Evolutionary conservation across 208 protist genomes (phyloP), one percentile per base, ranked within the genome.

Genomic region (Crithidia brevicula): DNA sequence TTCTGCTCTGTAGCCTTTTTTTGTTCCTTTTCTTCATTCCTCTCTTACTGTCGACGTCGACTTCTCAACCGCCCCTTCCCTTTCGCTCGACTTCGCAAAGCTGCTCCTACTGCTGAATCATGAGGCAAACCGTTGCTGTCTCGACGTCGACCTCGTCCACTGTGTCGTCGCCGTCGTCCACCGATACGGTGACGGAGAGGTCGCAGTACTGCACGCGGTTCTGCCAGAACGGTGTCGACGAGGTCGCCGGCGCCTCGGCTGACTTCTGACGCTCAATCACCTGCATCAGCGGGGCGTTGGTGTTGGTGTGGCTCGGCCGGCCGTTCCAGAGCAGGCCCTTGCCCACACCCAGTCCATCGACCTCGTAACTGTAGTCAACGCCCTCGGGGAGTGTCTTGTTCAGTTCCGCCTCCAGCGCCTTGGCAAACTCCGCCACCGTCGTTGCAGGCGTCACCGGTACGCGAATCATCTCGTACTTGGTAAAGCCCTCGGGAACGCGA

Each of bases 111-210:
- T 82, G 52, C 64, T 86, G 57, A 58, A 93, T 85, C 27, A 76
- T 49, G 15, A 96, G 70, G 53, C 80, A 78, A 46, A 96, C 86
- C 16, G 74, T 91, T 15, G 91, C 87, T 6, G 88, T 90, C 72
- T 94, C 88, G 15, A 96, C 91, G 28, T 96, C 91, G 10, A 83
- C 74, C 51, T 96, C 91, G 40, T 96, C 91, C n/a, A 92, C 86
- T 13, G 57, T 42, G 22, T 77, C 82, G 40, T 95, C 85, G n/a
- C 72, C 85, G 53, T 92, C 86, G 51, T 96, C 86, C 23, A 82
- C 27, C 3, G 82, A 86, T 1, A 96, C 73, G 1, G 80, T 90
- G 30, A 90, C 82, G 33, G 77, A 74, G 7, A 96, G 80, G 62
- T 96, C 91, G 57, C 71, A 92, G 66, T 90, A 94, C 61, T 92